These are phyloP conservation scores for Nidula microcarpa DNA, from an alignment of 768 basidiomycete genomes.

Conservation along the genomic window DNA sequence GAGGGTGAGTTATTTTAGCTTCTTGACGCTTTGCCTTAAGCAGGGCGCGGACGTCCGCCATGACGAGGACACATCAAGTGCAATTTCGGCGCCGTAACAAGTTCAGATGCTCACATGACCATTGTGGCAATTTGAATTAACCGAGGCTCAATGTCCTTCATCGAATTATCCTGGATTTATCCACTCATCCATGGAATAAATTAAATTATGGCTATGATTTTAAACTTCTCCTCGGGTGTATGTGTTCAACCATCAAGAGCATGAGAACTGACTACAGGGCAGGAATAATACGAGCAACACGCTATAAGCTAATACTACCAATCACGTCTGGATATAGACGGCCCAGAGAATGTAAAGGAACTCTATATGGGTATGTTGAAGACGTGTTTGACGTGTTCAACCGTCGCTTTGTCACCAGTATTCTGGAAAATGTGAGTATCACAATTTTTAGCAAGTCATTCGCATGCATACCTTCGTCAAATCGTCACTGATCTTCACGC, in stretches of 20 bases:
- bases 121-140: neutral
- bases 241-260: too few species aligned
- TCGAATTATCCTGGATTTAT: neutral
- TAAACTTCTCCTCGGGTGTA: too few species aligned
- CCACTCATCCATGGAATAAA: too few species aligned
- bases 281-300: too few species aligned
- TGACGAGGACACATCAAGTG: conserved; percentile 17
- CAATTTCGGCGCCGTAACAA: too few species aligned
- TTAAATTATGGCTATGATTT: too few species aligned
- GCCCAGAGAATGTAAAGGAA: neutral
- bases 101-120: neutral
- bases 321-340: neutral
- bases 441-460: neutral
- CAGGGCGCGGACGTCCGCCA: conserved; percentile 80
- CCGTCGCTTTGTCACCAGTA: conserved; percentile 61
- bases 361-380: conserved; percentile 28
- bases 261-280: too few species aligned
- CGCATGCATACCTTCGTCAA: conserved; percentile 56
- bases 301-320: too few species aligned
- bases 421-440: conserved; percentile 37
- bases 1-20: conserved; percentile 65
- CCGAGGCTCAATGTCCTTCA: neutral
- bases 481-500: conserved; percentile 95
- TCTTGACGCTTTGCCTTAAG: conserved; percentile 84
- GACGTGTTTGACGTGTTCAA: conserved; percentile 55